These are phyloP conservation scores for Phaeosphaeria sp. DNA, from an alignment of 2,329 filamentous ascomycete genomes.

Conservation along the genomic window DNA sequence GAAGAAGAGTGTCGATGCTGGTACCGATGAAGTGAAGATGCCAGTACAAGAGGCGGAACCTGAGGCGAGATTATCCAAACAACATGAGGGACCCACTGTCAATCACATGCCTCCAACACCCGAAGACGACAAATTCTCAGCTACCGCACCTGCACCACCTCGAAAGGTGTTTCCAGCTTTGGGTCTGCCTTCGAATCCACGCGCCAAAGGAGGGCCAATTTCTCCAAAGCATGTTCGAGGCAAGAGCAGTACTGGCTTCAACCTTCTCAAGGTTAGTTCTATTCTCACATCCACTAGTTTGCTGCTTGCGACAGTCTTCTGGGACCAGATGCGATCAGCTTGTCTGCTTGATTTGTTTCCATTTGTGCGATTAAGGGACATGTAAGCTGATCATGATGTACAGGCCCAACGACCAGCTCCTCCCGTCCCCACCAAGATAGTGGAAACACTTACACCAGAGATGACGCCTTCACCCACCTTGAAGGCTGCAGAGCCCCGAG, in stretches of 20 bases:
- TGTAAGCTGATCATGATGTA: neutral
- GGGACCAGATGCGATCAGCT: conserved; percentile 10
- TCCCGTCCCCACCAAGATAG: conserved; percentile 17
- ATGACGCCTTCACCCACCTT: conserved; percentile 36
- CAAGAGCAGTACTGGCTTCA: conserved; percentile 48
- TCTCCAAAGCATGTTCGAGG: conserved; percentile 40
- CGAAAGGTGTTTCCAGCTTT: conserved; percentile 31
- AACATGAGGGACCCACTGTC: conserved; percentile 5
- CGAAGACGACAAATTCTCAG: conserved; percentile 21
- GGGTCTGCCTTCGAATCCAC: conserved; percentile 41
- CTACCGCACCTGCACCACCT: conserved; percentile 20
- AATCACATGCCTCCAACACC: conserved; percentile 41
- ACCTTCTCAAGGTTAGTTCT: conserved; percentile 45
- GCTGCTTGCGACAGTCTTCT: conserved; percentile 23
- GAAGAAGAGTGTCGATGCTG: conserved; percentile 16
- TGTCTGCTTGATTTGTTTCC: neutral
- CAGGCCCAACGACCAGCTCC: conserved; percentile 32
- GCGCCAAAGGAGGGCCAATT: conserved; percentile 22
- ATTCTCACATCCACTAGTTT: conserved; percentile 29
- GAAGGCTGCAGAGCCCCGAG: conserved; percentile 19
- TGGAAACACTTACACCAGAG: conserved; percentile 37
- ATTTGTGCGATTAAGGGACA: neutral
- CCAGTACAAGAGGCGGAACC: conserved; percentile 2
- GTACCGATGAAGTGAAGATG: conserved; percentile 8
- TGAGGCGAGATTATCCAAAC: conserved; percentile 7